Percentiles rank a stretch among this genome's conserved stretches.
phyloP scores from a whole-genome alignment of 768 basidiomycete species.

The Hericium erinaceus region DNA sequence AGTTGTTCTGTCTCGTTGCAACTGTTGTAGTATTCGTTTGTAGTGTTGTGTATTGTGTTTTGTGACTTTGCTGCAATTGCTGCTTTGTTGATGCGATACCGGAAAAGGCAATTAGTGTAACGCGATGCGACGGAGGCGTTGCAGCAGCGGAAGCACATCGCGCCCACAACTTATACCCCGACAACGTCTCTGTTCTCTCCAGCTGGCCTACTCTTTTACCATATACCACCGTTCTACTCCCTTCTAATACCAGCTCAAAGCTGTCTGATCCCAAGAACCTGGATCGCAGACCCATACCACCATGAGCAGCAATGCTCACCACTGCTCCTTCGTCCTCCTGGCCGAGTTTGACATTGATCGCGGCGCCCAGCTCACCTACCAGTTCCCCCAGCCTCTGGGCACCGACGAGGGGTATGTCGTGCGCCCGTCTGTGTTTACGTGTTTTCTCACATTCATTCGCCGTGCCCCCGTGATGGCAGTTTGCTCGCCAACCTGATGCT shows the following conservation, averaged over 20 bases:
- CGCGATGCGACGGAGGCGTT: neutral
- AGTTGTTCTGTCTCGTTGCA: neutral
- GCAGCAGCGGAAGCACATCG: neutral
- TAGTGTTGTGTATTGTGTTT: neutral
- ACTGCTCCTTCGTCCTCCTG: conserved; percentile 87
- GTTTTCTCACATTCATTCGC: conserved; percentile 7
- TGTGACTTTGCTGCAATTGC: neutral
- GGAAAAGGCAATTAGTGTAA: neutral
- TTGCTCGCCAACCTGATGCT: conserved; percentile 96
- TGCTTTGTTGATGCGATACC: neutral
- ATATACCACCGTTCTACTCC: neutral
- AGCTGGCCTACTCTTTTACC: neutral
- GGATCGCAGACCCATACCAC: neutral
- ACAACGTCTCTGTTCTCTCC: neutral
- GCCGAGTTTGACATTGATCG: conserved; percentile 99
- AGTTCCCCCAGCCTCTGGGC: conserved; percentile 91
- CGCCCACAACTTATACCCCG: neutral
- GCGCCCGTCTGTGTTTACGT: neutral
- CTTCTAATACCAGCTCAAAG: neutral
- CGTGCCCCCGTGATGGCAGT: conserved; percentile 29
- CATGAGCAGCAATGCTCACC: conserved; percentile 59
- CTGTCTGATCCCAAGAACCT: neutral
- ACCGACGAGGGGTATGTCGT: conserved; percentile 81
- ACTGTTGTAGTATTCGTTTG: neutral
- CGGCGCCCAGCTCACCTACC: conserved; percentile 88